Evolutionary conservation across 2,329 filamentous ascomycete genomes (phyloP), one percentile per base, ranked within the genome.

Genomic region (Juglanconis sp.): DNA sequence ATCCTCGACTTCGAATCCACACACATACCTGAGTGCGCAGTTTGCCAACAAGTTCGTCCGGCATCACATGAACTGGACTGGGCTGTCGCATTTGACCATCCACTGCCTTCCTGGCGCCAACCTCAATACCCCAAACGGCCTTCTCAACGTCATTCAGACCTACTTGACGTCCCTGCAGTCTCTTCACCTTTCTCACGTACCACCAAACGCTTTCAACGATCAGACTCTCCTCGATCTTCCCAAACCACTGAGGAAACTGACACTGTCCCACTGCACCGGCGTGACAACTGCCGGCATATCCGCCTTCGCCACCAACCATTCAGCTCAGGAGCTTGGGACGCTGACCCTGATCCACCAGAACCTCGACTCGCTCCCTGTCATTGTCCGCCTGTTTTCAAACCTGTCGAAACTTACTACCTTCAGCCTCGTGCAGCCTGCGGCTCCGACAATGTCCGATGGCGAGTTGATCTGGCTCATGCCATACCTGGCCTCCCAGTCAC

Each of bases 401-500:
- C 76, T 88, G 2, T 68, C 70, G 24, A 71, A 71, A 1, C 77
- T 88, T 11, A 71, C 75, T 36, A 71, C 70, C 7, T 81, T 88
- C 61, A 76, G 80, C 5, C 68, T 88, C 4, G 80, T 85, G 1
- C 86, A 88, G 68, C 70, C 77, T 2, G 75, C 75, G 35, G 74
- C 83, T 1, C 86, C 85, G 0, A 69, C 77, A n/a, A 80, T 87
- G 66, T 78, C 85, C 0, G 73, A 78, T 13, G 80, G 81, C 56
- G 78, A 80, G 36, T 81, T 81, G 57, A 80, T 88, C 59, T 86
- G 82, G 76, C 80, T 88, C 64, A 87, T 86, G 72, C 86, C 86
- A 0, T 88, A 87, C 65, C 76, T 88, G 8, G 84, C 84, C 0
- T 87, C 83, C 0, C 59, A 68, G 1, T 82, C 79, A 8, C 70